Evolutionary conservation across 768 basidiomycete species (phyloP), one percentile per base, ranked within the genome.

Genomic region (Lactarius quietus): DNA sequence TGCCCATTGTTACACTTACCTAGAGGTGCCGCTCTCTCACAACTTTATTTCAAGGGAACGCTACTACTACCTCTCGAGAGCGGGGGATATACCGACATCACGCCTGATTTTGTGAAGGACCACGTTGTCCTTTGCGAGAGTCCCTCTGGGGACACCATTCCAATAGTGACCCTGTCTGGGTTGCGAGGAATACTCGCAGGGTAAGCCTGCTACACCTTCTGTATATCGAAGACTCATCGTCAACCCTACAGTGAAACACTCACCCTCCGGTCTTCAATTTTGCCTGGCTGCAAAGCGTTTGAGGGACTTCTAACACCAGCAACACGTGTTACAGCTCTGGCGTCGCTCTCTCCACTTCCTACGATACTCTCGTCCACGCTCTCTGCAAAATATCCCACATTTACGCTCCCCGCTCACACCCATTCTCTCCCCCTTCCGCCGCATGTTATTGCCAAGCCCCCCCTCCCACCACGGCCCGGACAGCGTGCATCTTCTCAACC

Each of bases 111-210:
- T 63, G 78, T 97, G 35, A 86, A 84, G 72, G 94, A 97, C 71
- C 96, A 99, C 73, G 75, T 96, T 62, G 78, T 85, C 35, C 80
- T 93, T 36, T 86, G 82, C 69, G 85, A 90, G 59, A 79, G 78
- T 1, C 72, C 82, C 1, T 76, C 80, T 28, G 73, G 70, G 52
- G 78, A 79, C 39, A 73, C 78, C 55, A 79, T 83, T 5, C 82
- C 83, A 36, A 74, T 93, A 15, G 82, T 93, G 5, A 93, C 93
- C 0, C 76, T 95, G 39, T 94, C 93, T 0, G 96, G 95, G 6
- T 77, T 98, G 31, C 79, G 95, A 26, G 95, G 93, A 7, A 81
- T 78, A 5, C 74, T 93, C 17, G 77, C 81, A 54, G 81, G 82
- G 88, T 91, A 76, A 64, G 84, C 77, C 17, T 23, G 17, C 41